Evolutionary conservation across 2,329 filamentous ascomycete genomes (phyloP).

Genomic region (Fusarium sp.): DNA sequence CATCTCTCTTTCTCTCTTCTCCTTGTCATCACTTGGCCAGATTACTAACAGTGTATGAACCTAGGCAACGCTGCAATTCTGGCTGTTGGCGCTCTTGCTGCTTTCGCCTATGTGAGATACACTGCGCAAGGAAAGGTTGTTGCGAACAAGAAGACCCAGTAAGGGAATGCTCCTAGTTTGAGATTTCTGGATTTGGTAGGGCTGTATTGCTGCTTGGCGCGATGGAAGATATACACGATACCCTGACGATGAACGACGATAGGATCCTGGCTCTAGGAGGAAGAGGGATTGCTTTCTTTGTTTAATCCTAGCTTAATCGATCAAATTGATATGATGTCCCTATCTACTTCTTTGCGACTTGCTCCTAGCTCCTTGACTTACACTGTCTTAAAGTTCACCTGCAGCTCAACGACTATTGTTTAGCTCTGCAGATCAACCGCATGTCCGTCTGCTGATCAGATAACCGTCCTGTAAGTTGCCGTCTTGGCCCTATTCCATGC

Average conservation of each 20-base stretch:
- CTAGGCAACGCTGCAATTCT: constrained; percentile 55
- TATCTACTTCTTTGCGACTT: not conserved
- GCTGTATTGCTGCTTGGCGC: not conserved
- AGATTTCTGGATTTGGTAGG: not conserved
- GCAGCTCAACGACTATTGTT: not conserved
- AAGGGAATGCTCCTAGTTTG: constrained; percentile 1
- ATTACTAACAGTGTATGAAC: not conserved
- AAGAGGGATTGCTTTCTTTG: not conserved
- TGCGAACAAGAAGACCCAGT: constrained; percentile 51
- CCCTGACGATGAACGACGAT: constrained; percentile 7
- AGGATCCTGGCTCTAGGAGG: not conserved
- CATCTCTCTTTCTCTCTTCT: not conserved
- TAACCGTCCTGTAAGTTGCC: not conserved
- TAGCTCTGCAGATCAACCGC: not conserved
- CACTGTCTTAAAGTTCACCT: not conserved
- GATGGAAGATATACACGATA: constrained; percentile 29
- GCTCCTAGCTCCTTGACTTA: not conserved
- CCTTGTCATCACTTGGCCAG: not conserved
- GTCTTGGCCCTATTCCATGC: not conserved
- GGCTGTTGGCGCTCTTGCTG: constrained; percentile 51
- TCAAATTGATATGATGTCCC: constrained; percentile 1
- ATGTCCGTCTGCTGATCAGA: not conserved
- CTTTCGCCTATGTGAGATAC: constrained; percentile 53
- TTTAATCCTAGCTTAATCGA: not conserved
- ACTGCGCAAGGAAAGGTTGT: constrained; percentile 49